Conservation (phyloP, 257 asterid species). For the Solanum chilense region DNA sequence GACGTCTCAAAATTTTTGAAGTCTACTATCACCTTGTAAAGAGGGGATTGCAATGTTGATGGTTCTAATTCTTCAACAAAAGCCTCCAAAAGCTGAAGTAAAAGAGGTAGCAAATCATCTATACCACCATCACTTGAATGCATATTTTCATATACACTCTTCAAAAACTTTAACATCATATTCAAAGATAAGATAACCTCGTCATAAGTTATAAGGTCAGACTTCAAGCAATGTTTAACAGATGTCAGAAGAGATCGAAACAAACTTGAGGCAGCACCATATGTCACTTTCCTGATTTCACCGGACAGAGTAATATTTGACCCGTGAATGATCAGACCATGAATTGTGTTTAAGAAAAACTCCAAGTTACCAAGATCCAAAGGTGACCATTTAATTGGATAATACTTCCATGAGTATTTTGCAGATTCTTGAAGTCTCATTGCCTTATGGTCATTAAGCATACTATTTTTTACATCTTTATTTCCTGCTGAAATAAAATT, state of each 20-base stretch:
- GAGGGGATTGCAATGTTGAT: conserved; percentile 52
- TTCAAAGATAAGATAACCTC: conserved; percentile 47
- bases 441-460: conserved; percentile 15
- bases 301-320: conserved; percentile 16
- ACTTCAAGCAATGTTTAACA: conserved; percentile 29
- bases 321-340: conserved; percentile 31
- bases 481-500: conserved; percentile 34
- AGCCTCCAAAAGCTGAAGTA: conserved; percentile 45
- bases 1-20: conserved; percentile 16
- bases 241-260: conserved; percentile 53
- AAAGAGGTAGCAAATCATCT: conserved; percentile 9
- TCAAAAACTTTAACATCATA: conserved; percentile 41
- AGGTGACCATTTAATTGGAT: conserved; percentile 47
- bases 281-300: conserved; percentile 27
- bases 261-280: conserved; percentile 39
- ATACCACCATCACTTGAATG: conserved; percentile 14
- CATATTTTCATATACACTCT: conserved; percentile 20
- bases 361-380: conserved; percentile 54
- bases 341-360: conserved; percentile 44
- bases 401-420: conserved; percentile 36
- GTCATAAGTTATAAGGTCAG: conserved; percentile 33
- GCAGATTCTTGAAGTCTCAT: conserved; percentile 17
- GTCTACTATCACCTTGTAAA: conserved; percentile 46
- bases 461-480: conserved; percentile 9
- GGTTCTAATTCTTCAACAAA: conserved; percentile 49